Evolutionary conservation across 208 protist species (phyloP).

Genomic region (Crithidia bombi): DNA sequence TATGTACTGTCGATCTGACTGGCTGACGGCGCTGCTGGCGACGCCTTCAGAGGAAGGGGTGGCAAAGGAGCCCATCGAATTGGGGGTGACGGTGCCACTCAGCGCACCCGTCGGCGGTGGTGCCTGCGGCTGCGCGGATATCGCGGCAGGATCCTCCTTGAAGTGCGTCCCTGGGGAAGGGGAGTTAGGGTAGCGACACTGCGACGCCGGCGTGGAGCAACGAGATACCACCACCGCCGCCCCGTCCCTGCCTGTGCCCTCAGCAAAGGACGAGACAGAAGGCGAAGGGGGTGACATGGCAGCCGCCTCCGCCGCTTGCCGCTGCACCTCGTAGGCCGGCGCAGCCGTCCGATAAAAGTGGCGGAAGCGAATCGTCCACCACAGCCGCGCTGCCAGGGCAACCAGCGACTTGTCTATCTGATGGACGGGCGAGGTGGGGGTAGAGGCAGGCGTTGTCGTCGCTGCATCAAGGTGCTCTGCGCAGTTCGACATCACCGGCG

Average conservation of each 20-base stretch:
- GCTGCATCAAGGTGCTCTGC: not conserved
- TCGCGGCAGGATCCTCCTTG: not conserved
- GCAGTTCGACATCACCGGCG: not conserved
- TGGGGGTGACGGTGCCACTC: slow-evolving; percentile 33
- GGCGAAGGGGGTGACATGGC: slow-evolving; percentile 13
- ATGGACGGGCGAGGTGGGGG: slow-evolving; percentile 1
- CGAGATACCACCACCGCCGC: not conserved
- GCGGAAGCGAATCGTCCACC: slow-evolving; percentile 38
- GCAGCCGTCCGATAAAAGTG: slow-evolving; percentile 31
- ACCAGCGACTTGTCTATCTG: slow-evolving; percentile 30
- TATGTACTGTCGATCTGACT: slow-evolving; percentile 27
- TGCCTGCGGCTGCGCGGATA: not conserved
- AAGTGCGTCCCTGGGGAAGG: not conserved
- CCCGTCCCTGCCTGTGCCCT: not conserved
- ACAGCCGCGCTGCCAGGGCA: slow-evolving; percentile 37
- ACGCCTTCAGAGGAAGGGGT: slow-evolving; percentile 21
- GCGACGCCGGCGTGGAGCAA: slow-evolving; percentile 23
- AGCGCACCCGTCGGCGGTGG: not conserved
- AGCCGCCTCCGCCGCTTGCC: slow-evolving; percentile 28
- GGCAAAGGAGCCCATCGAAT: slow-evolving; percentile 30
- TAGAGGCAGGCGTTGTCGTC: not conserved
- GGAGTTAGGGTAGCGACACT: slow-evolving; percentile 12
- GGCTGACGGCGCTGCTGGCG: slow-evolving; percentile 14
- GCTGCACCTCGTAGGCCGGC: slow-evolving; percentile 36
- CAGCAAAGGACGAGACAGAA: slow-evolving; percentile 3